These are phyloP conservation scores for Lumnitzera littorea DNA, from an alignment of 345 rosid genomes.

Conservation along the genomic window DNA sequence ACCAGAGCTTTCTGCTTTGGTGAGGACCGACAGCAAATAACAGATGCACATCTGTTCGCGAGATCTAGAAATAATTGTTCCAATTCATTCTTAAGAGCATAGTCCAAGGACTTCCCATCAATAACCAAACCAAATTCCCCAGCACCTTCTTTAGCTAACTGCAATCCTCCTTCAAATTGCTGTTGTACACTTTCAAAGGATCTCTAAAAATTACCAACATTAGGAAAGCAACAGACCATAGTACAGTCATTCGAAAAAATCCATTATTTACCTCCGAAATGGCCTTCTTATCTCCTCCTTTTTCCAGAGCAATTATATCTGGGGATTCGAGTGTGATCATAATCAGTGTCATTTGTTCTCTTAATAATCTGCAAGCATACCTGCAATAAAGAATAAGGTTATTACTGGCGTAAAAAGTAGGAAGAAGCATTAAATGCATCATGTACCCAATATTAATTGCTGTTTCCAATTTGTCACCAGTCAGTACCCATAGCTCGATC, in stretches of 20 bases:
- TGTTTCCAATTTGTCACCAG: conserved; percentile 90
- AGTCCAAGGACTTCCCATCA: conserved; percentile 74
- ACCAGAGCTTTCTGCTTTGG: conserved; percentile 97
- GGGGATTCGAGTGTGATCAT: conserved; percentile 56
- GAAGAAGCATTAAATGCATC: conserved; percentile 2
- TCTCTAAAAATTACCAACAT: conserved; percentile 33
- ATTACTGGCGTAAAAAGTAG: neutral
- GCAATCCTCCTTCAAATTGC: conserved; percentile 37
- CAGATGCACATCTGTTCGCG: conserved; percentile 55
- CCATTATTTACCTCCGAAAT: conserved; percentile 37
- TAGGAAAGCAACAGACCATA: conserved; percentile 8
- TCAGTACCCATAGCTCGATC: conserved; percentile 80
- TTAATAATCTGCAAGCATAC: conserved; percentile 73
- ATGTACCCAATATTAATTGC: conserved; percentile 89
- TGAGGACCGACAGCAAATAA: conserved; percentile 83
- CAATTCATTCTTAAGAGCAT: conserved; percentile 42
- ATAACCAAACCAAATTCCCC: conserved; percentile 56
- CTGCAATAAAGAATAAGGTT: conserved; percentile 27
- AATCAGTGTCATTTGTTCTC: conserved; percentile 65
- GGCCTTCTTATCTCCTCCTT: conserved; percentile 48
- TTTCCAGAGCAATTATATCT: conserved; percentile 52
- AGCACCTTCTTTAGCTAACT: conserved; percentile 19
- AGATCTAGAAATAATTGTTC: conserved; percentile 51
- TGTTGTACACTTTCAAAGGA: conserved; percentile 39
- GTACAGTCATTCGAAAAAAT: neutral